These are phyloP conservation scores for Lactarius indigo DNA, from an alignment of 768 basidiomycete species.

Conservation along the genomic window DNA sequence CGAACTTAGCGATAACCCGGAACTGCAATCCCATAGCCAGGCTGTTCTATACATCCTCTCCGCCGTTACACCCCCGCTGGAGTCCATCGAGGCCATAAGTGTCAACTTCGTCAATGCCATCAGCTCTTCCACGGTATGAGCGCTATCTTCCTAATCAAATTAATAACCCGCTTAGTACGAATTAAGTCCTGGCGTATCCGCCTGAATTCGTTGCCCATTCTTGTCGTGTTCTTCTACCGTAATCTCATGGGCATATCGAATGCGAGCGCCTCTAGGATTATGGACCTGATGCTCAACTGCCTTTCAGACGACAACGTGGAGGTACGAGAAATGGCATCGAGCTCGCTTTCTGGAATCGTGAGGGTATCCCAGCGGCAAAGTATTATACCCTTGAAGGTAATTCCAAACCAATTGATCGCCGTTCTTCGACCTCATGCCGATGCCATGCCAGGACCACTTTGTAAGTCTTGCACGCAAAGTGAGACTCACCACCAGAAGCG, in stretches of 20 bases:
- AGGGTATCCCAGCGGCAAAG: slow-evolving; percentile 87
- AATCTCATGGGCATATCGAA: slow-evolving; percentile 77
- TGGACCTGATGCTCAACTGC: slow-evolving; percentile 82
- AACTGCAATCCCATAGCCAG: slow-evolving; percentile 77
- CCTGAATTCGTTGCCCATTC: slow-evolving; percentile 79
- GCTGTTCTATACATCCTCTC: slow-evolving; percentile 81
- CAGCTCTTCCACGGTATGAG: slow-evolving; percentile 68
- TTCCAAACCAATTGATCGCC: slow-evolving; percentile 7
- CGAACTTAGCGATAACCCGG: slow-evolving; percentile 81
- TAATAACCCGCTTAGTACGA: slow-evolving; percentile 10
- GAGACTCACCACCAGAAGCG: slow-evolving; percentile 63
- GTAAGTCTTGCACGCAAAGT: slow-evolving; percentile 56
- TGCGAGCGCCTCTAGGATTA: slow-evolving; percentile 60
- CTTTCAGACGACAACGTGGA: slow-evolving; percentile 88
- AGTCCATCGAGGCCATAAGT: slow-evolving; percentile 59
- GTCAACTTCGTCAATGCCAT: slow-evolving; percentile 65
- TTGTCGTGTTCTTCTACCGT: slow-evolving; percentile 89
- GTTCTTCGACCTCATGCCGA: slow-evolving; percentile 14
- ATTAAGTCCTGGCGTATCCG: slow-evolving; percentile 86
- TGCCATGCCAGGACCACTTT: slow-evolving; percentile 67
- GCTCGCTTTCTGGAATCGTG: slow-evolving; percentile 80
- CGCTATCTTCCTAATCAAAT: slow-evolving; percentile 14
- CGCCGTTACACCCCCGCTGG: slow-evolving; percentile 67
- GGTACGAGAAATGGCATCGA: slow-evolving; percentile 88
- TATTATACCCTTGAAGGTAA: slow-evolving; percentile 79